Base-by-base conservation (phyloP, 306 rosid species). In the Comarum palustre region DNA sequence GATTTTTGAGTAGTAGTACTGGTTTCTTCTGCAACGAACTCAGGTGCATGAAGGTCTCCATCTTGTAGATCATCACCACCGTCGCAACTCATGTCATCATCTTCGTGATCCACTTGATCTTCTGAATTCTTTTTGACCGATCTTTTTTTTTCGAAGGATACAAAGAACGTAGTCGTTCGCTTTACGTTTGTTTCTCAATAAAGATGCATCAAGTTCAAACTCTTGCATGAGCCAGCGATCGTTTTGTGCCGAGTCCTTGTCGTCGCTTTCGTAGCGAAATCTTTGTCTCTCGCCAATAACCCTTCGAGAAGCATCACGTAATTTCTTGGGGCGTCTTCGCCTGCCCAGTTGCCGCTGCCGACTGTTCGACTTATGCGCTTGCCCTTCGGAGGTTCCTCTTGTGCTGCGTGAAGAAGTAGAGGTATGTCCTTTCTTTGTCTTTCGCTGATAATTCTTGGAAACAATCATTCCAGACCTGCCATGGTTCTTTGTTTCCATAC, bases 191-290 rank as follows among this genome's bases (percentile, higher is more conserved):
- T 59, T 29, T 29, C 38, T 34, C 38, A 59, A 34, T 14, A 59
- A 13, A 25, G 71, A 43, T 3, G 32, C 8, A 42, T 66, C 54
- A 66, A 66, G 38, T 2, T 66, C 36, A 17, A 14, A 68, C 41
- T 67, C 57, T 32, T 3, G 72, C 73, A 69, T 29, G 25, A 69
- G 38, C 60, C 46, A 69, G 9, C 29, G 73, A 19, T 5, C 43
- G 24, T 69, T 0, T 2, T 69, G 29, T 2, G 0, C 2, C 29
- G 45, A 19, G 5, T 10, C 43, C 7, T 29, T 9, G 46, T n/a
- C 19, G 1, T 29, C 5, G 46, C 19, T 48, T 17, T 2, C 2
- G 60, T 69, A 69, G 1, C 8, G 8, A 32, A 69, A 47, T 48
- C 31, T 5, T 69, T n/a, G 48, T 19, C 46, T 48, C 19, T 3